Evolutionary conservation across 257 asterid species (phyloP), one percentile per base, ranked within the genome.

Genomic region (Solanum rostratum): DNA sequence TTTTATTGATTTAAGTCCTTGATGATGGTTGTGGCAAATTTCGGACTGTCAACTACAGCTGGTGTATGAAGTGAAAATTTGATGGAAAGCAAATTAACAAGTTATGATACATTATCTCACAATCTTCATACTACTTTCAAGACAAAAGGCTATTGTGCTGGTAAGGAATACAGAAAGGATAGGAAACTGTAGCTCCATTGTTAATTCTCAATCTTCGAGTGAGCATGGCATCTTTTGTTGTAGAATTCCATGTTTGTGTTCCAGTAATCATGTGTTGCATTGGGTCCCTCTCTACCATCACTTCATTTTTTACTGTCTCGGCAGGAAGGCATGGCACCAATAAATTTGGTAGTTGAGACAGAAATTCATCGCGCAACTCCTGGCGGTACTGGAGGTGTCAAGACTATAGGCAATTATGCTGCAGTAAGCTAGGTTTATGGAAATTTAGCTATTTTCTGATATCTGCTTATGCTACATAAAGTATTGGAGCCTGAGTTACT

Each of bases 371-470:
- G 99, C 49, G 98, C 99, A 68, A 91, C 98, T 73, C 99, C 98
- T 82, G 99, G 99, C 33, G 99, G 99, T 87, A 97, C 99, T 80
- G 98, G 98, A 88, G 95, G 98, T 82, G 94, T 97, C 85, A 97
- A 97, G 93, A 93, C 98, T 45, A 90, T 97, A 39, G 99, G 99
- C 85, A 97, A 97, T 84, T 97, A 97, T 91, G 99, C 98, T 86
- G 96, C 94, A 37, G 99, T 94, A 85, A 87, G 97, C 88, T 81
- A 74, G 60, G 86, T 22, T 52, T 84, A 13, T 43, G 18, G 52
- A 55, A 33, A 55, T 22, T 52, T 20, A 7, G 59, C 71, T 70
- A 39, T 20, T 6, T 43, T 10, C 80, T 12, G 20, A 73, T 73
- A n/a, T 71, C 55, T 73, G 57, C 29, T 45, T 14, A 43, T 43